Conservation (phyloP, 768 basidiomycete genomes). For the Arthromyces matolae region DNA sequence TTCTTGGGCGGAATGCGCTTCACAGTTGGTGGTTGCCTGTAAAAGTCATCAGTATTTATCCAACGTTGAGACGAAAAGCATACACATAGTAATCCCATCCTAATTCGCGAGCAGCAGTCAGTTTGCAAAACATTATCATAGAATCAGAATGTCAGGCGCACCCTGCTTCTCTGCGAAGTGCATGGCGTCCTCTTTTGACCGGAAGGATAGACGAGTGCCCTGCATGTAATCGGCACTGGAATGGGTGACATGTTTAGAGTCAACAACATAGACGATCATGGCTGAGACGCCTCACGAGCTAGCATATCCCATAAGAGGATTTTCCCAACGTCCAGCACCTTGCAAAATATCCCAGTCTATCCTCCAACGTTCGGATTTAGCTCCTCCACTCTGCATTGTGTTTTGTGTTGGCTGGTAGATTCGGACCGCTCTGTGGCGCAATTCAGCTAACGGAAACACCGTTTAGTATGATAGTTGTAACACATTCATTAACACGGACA, state of each 20-base stretch:
- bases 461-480: not conserved
- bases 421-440: constrained; percentile 82
- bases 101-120: constrained; percentile 27
- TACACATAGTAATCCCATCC: constrained; percentile 94
- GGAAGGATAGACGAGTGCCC: constrained; percentile 79
- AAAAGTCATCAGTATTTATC: constrained; percentile 7
- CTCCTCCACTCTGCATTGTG: constrained; percentile 91
- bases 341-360: constrained; percentile 93
- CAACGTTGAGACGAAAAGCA: constrained; percentile 26
- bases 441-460: constrained; percentile 52
- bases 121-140: not conserved
- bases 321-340: constrained; percentile 94
- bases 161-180: constrained; percentile 98
- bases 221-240: constrained; percentile 97
- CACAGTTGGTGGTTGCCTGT: constrained; percentile 54
- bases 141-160: constrained; percentile 22
- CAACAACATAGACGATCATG: no score
- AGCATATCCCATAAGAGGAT: constrained; percentile 96
- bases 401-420: constrained; percentile 92
- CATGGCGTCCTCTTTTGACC: constrained; percentile 84
- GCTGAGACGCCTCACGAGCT: constrained; percentile 71
- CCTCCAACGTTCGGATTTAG: constrained; percentile 85
- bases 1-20: constrained; percentile 82
- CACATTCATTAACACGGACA: no score
- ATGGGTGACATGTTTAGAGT: no score